Conservation (phyloP, 2,329 filamentous ascomycete species). For the Chrysoporthe puriensis region DNA sequence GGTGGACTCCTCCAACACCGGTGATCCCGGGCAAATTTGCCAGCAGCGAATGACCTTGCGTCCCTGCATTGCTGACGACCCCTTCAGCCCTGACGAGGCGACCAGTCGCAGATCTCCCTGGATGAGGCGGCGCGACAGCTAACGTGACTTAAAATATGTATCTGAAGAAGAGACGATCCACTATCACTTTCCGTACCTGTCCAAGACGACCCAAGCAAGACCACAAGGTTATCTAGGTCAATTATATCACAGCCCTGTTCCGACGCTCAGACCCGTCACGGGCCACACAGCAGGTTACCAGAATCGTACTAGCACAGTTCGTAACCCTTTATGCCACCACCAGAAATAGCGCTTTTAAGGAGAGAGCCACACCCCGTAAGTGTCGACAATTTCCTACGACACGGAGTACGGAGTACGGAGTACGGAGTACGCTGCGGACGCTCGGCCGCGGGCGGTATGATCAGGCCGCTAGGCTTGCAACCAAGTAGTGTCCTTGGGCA, state of each 20-base stretch:
- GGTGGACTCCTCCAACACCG: constrained; percentile 2
- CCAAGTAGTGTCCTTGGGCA: constrained; percentile 14
- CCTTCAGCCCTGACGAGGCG: constrained; percentile 29
- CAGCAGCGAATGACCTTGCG: constrained; percentile 21
- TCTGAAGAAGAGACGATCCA: not conserved
- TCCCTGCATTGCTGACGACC: constrained; percentile 19
- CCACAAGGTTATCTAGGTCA: not conserved
- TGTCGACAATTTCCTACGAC: not conserved
- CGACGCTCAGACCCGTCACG: not conserved
- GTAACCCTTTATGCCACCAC: not conserved
- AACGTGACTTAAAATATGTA: not conserved
- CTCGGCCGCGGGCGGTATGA: not conserved
- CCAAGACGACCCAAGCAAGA: not conserved
- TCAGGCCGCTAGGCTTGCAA: not conserved
- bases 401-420: not conserved
- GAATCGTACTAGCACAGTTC: constrained; percentile 1
- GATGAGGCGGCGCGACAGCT: constrained; percentile 24
- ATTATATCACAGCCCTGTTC: not conserved
- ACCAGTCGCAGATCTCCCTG: constrained; percentile 25
- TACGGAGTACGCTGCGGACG: not conserved
- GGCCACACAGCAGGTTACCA: not conserved
- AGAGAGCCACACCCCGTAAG: not conserved
- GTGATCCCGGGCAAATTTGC: constrained; percentile 15
- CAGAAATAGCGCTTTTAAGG: not conserved
- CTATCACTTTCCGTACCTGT: not conserved